Percentiles rank a stretch among this genome's conserved stretches.
Evolutionary conservation across 495 filamentous ascomycete genomes (phyloP).

Genomic region (Penicillium odoratum): DNA sequence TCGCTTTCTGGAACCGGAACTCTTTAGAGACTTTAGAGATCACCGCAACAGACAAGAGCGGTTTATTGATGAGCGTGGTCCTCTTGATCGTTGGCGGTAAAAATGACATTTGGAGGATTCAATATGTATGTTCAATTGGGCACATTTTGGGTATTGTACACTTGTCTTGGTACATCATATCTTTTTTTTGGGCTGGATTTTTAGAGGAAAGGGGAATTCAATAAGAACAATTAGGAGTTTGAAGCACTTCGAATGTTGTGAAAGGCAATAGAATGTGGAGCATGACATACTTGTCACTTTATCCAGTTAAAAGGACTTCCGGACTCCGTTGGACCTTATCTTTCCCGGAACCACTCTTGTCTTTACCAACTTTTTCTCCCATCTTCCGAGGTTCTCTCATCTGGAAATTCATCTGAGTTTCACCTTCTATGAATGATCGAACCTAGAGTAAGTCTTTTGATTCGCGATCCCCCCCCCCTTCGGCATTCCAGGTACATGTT

Average conservation of each 20-base stretch:
- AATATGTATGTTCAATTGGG: not conserved
- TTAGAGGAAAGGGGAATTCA: not conserved
- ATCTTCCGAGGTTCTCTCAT: not conserved
- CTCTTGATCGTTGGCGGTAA: not conserved
- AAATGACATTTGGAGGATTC: not conserved
- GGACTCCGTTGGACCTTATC: slow-evolving; percentile 1
- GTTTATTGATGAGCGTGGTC: not conserved
- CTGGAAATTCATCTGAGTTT: not conserved
- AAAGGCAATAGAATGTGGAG: not conserved
- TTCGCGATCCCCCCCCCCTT: not conserved
- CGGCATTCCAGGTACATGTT: slow-evolving; percentile 21
- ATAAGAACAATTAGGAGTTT: not conserved
- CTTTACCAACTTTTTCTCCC: not conserved
- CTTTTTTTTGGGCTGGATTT: not conserved
- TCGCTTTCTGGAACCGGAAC: not conserved
- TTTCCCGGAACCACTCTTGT: not conserved
- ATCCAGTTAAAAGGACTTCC: not conserved
- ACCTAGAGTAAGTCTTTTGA: not conserved
- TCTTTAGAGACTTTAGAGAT: not conserved
- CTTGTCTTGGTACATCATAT: not conserved
- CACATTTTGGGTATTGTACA: not conserved
- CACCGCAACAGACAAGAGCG: not conserved
- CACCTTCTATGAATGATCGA: not conserved
- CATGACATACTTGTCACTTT: not conserved
- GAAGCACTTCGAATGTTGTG: not conserved